Percentiles rank a stretch among this genome's conserved stretches.
These are phyloP conservation scores for Aureobasidium lini DNA, from an alignment of 2,329 filamentous ascomycete species.

Conservation along the genomic window DNA sequence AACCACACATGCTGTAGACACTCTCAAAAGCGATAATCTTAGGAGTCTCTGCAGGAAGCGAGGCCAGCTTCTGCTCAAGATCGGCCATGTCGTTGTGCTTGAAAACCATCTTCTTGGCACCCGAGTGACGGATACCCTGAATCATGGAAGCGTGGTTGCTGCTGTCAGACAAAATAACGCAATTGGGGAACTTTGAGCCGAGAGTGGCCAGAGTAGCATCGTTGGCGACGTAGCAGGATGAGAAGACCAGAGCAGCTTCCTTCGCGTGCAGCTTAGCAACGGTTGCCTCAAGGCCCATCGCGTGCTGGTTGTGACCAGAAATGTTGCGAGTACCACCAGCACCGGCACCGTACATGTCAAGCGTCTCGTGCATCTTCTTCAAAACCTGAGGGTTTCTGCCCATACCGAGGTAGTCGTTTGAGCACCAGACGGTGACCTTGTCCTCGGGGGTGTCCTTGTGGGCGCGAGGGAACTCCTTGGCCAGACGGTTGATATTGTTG, in stretches of 20 bases:
- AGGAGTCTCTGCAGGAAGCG: slow-evolving; percentile 73
- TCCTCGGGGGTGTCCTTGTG: slow-evolving; percentile 81
- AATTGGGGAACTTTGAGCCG: slow-evolving; percentile 93
- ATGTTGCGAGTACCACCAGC: slow-evolving; percentile 96
- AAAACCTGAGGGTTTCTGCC: slow-evolving; percentile 82
- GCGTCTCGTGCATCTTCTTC: slow-evolving; percentile 84
- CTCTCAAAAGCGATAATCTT: slow-evolving; percentile 99
- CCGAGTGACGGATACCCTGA: slow-evolving; percentile 94
- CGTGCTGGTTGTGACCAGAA: slow-evolving; percentile 94
- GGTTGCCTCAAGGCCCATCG: slow-evolving; percentile 72
- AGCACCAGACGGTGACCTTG: slow-evolving; percentile 95
- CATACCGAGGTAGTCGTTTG: slow-evolving; percentile 98
- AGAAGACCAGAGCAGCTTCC: slow-evolving; percentile 88
- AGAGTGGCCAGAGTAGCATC: slow-evolving; percentile 93
- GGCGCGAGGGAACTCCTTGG: slow-evolving; percentile 89
- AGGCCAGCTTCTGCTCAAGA: slow-evolving; percentile 83
- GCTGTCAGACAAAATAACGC: slow-evolving; percentile 95
- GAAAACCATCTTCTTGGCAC: slow-evolving; percentile 94
- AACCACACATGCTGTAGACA: slow-evolving; percentile 99
- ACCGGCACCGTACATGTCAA: slow-evolving; percentile 90
- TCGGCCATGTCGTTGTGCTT: slow-evolving; percentile 96
- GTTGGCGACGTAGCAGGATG: slow-evolving; percentile 96
- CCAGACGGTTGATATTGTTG: slow-evolving; percentile 99
- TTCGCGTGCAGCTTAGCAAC: slow-evolving; percentile 86
- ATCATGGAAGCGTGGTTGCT: slow-evolving; percentile 99